Percentiles rank a stretch among this genome's conserved stretches.
phyloP scores from a whole-genome alignment of 768 basidiomycete species.

The Mycena metata region DNA sequence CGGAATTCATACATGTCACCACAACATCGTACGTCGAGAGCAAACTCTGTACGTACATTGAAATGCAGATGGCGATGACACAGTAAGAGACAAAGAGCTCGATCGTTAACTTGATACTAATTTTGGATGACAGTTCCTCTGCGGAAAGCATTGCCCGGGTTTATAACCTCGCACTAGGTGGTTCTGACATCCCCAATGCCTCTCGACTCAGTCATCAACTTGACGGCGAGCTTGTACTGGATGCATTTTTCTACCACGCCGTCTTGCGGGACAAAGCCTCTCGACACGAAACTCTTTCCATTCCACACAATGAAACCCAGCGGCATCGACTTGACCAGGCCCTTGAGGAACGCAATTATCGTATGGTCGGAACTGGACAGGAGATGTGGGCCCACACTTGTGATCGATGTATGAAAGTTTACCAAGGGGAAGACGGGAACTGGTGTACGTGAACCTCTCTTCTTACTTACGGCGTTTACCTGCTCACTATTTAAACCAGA shows the following conservation, averaged over 20 bases:
- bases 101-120: background rate
- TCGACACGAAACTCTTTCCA: background rate
- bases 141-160: conserved; percentile 6
- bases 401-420: conserved; percentile 14
- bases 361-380: conserved; percentile 25
- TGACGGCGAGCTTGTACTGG: background rate
- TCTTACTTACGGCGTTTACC: background rate
- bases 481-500: too few species aligned
- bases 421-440: conserved; percentile 5
- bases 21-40: conserved; percentile 3
- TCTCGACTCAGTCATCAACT: background rate
- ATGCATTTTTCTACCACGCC: background rate
- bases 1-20: background rate
- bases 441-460: conserved; percentile 3
- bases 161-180: background rate
- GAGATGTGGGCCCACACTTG: conserved; percentile 28
- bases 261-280: background rate
- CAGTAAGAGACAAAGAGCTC: background rate
- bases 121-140: background rate
- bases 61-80: background rate
- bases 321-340: conserved; percentile 2
- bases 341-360: background rate
- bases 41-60: background rate
- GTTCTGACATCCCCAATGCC: background rate
- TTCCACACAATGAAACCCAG: conserved; percentile 9